Evolutionary conservation across 208 protist species (phyloP).

Genomic region (Naegleria lovaniensis): DNA sequence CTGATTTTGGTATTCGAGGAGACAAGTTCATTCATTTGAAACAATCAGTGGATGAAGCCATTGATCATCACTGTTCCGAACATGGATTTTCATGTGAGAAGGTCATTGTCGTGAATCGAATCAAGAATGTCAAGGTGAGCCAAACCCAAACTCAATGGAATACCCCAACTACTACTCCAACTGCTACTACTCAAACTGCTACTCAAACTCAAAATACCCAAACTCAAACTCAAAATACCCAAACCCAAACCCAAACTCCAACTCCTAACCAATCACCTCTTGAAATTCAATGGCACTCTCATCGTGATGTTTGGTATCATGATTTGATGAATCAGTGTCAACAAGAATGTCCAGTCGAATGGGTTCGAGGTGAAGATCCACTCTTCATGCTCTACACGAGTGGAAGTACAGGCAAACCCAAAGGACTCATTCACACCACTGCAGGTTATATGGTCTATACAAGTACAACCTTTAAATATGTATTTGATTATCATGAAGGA

Average conservation of each 20-base stretch:
- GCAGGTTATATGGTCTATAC: conserved; percentile 88
- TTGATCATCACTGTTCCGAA: not conserved
- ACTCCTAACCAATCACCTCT: conserved; percentile 12
- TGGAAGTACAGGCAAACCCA: conserved; percentile 92
- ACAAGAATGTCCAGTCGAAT: conserved; percentile 63
- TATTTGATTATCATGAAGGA: conserved; percentile 85
- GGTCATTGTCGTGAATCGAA: not conserved
- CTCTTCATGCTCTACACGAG: conserved; percentile 96
- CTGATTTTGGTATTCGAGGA: conserved; percentile 67
- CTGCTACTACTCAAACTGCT: no score
- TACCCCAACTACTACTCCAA: no score
- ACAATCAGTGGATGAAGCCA: conserved; percentile 64
- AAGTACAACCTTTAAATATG: conserved; percentile 77
- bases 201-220: no score
- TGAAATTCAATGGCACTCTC: conserved; percentile 47
- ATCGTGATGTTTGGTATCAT: conserved; percentile 63
- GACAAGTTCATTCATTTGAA: conserved; percentile 79
- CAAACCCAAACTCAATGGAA: no score
- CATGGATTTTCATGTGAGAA: not conserved
- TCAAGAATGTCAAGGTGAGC: no score
- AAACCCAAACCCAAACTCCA: no score
- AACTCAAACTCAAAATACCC: no score
- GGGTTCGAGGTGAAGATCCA: conserved; percentile 83
- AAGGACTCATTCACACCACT: conserved; percentile 87
- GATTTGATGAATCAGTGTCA: conserved; percentile 40